phyloP scores from a whole-genome alignment of 352 stramenopile genomes.

The Phytophthora syringae region DNA sequence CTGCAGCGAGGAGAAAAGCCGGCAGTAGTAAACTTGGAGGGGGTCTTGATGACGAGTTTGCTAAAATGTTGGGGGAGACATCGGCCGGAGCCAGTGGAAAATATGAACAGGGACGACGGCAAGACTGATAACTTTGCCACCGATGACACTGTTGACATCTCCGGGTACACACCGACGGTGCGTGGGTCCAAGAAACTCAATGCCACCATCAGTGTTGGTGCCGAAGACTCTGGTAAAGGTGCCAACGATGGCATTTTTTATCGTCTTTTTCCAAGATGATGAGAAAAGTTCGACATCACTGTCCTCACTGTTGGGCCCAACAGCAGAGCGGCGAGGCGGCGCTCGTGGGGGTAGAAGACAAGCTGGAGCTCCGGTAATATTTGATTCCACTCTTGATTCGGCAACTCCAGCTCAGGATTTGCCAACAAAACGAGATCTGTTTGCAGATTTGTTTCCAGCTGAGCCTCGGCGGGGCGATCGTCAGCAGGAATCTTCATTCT shows the following conservation, averaged over 20 bases:
- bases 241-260: constrained; percentile 23
- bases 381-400: too few relatives aligned
- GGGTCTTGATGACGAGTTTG: constrained; percentile 65
- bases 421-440: too few relatives aligned
- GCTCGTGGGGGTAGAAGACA: constrained; percentile 29
- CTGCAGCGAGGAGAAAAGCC: constrained; percentile 48
- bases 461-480: too few relatives aligned
- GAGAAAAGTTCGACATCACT: constrained; percentile 28
- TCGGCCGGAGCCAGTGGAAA: constrained; percentile 2
- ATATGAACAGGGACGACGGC: constrained; percentile 27
- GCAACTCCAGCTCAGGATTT: too few relatives aligned
- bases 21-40: constrained; percentile 26
- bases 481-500: too few relatives aligned
- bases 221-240: constrained; percentile 2
- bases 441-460: too few relatives aligned
- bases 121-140: constrained; percentile 1
- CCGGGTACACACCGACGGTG: constrained; percentile 17
- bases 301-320: constrained; percentile 22
- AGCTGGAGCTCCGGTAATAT: not conserved
- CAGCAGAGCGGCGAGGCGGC: constrained; percentile 34
- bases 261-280: constrained; percentile 50
- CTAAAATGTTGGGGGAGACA: constrained; percentile 73
- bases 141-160: constrained; percentile 24
- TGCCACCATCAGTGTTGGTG: not conserved
- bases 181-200: constrained; percentile 16